Percentiles rank a stretch among this genome's conserved stretches.
Conservation (phyloP, 495 filamentous ascomycete genomes). For the Neurospora intermedia region DNA sequence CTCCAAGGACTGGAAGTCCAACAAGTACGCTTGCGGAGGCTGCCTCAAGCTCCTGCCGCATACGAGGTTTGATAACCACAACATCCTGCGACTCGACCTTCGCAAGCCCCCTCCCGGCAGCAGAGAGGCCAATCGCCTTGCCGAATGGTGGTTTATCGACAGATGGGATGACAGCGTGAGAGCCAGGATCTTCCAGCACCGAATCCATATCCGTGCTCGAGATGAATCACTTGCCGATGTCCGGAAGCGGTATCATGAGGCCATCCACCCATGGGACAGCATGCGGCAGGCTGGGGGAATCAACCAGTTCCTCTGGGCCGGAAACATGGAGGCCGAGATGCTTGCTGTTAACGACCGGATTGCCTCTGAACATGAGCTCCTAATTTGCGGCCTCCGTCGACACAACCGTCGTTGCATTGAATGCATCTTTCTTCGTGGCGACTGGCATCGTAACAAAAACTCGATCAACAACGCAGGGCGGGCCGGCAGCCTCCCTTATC, state of each 20-base stretch:
- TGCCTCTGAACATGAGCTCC: not conserved
- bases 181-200: not conserved
- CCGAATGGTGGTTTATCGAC: conserved; percentile 12
- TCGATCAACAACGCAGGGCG: not conserved
- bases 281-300: not conserved
- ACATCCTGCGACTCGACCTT: conserved; percentile 6
- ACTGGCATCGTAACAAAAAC: not conserved
- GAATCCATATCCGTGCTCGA: not conserved
- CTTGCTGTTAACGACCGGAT: not conserved
- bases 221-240: not conserved
- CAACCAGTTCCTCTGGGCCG: not conserved
- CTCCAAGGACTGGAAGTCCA: conserved; percentile 5
- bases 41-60: conserved; percentile 18
- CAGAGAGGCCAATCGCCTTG: conserved; percentile 5
- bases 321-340: not conserved
- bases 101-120: conserved; percentile 15
- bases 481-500: not conserved
- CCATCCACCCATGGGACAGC: not conserved
- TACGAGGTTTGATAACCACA: conserved; percentile 15
- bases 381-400: conserved; percentile 4
- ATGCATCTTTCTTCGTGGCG: conserved; percentile 2
- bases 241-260: not conserved
- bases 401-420: conserved; percentile 8
- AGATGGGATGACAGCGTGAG: not conserved
- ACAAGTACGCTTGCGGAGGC: conserved; percentile 17